phyloP scores from a whole-genome alignment of 768 basidiomycete species.

The Macrolepiota albuminosa region DNA sequence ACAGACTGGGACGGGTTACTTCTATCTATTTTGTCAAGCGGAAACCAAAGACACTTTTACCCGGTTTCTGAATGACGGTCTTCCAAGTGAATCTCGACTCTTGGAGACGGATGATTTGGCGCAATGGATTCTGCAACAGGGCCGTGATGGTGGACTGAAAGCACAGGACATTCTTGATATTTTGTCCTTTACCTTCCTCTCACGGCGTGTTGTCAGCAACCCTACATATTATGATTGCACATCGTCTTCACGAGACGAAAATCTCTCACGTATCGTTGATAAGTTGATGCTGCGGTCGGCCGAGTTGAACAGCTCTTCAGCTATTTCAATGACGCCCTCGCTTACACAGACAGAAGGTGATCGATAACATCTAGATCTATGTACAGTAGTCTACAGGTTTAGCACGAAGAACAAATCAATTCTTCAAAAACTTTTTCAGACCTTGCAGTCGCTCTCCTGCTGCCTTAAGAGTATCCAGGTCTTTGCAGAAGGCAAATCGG shows the following conservation, averaged over 20 bases:
- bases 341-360: not conserved
- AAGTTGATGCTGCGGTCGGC: conserved; percentile 24
- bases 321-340: not conserved
- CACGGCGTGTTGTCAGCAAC: conserved; percentile 66
- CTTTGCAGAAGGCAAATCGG: conserved; percentile 96
- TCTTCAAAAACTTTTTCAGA: conserved; percentile 59
- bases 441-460: conserved; percentile 82
- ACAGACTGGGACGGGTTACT: conserved; percentile 55
- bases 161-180: conserved; percentile 72
- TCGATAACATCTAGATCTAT: conserved; percentile 1
- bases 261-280: conserved; percentile 71
- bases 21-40: conserved; percentile 85
- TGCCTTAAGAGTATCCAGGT: conserved; percentile 71
- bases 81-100: conserved; percentile 84
- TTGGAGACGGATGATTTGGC: conserved; percentile 44
- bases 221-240: conserved; percentile 77
- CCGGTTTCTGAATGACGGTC: conserved; percentile 82
- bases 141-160: conserved; percentile 32
- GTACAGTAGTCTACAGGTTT: conserved; percentile 5
- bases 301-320: not conserved
- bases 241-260: conserved; percentile 41
- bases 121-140: conserved; percentile 42
- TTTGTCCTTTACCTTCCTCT: conserved; percentile 79
- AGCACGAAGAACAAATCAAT: not conserved
- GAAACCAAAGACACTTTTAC: conserved; percentile 80